phyloP scores from a whole-genome alignment of 2,329 filamentous ascomycete genomes.

The Pezicula radicicola region DNA sequence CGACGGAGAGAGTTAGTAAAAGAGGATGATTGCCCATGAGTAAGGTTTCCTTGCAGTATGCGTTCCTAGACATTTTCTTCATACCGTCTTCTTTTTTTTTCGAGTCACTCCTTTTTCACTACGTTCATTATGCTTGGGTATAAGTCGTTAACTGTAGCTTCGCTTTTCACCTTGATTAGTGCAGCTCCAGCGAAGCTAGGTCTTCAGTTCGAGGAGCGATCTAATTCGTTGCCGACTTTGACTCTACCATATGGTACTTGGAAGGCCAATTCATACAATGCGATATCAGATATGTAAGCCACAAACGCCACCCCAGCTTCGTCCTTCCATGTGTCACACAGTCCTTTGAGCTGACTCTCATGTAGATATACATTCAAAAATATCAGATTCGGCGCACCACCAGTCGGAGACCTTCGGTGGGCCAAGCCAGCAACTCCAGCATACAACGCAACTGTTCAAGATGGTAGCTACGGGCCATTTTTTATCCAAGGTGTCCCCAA shows the following conservation, averaged over 20 bases:
- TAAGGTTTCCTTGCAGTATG: no score
- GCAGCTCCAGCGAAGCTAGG: background rate
- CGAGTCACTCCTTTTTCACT: no score
- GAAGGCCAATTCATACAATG: slow-evolving; percentile 27
- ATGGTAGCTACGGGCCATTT: slow-evolving; percentile 28
- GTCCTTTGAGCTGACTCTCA: background rate
- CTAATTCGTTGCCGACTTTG: slow-evolving; percentile 22
- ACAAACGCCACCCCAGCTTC: background rate
- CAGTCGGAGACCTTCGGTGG: slow-evolving; percentile 37
- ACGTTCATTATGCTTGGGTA: no score
- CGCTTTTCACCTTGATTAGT: background rate
- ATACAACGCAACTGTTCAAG: slow-evolving; percentile 26
- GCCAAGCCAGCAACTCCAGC: slow-evolving; percentile 34
- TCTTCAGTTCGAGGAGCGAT: background rate
- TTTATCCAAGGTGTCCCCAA: slow-evolving; percentile 26
- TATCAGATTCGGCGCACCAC: slow-evolving; percentile 38
- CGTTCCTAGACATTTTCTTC: no score
- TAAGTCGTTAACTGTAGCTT: background rate
- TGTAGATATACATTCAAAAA: slow-evolving; percentile 32
- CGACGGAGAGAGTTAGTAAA: no score
- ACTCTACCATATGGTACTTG: slow-evolving; percentile 32
- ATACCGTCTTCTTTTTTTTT: no score
- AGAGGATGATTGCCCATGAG: no score
- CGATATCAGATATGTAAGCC: slow-evolving; percentile 24
- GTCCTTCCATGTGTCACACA: no score